Percentiles rank a stretch among this genome's conserved stretches.
These are phyloP conservation scores for Gracilaria domingensis DNA, from an alignment of 23 red algal genomes.

Conservation along the genomic window DNA sequence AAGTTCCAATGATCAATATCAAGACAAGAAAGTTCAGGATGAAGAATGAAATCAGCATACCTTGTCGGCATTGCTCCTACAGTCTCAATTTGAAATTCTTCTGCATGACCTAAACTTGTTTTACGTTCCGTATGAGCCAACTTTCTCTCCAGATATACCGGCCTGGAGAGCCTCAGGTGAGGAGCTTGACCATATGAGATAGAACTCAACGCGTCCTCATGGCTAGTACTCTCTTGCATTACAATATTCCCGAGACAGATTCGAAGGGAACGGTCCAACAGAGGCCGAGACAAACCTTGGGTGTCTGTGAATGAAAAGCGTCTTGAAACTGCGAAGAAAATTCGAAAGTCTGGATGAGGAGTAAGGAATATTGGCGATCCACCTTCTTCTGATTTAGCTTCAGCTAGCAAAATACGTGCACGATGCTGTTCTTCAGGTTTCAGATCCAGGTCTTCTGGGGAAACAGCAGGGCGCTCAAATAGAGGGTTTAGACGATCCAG, in stretches of 20 bases:
- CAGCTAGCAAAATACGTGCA: slow-evolving; percentile 42
- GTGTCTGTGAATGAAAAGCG: not conserved
- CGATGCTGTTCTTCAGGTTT: not conserved
- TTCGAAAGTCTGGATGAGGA: slow-evolving; percentile 86
- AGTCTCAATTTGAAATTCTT: not conserved
- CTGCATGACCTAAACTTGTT: too few species aligned
- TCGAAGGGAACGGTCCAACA: slow-evolving; percentile 80
- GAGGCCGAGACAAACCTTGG: slow-evolving; percentile 74
- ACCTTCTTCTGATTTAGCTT: slow-evolving; percentile 62
- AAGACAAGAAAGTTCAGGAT: not conserved
- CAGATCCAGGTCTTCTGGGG: not conserved
- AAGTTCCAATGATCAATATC: not conserved
- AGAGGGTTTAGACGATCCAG: slow-evolving; percentile 97
- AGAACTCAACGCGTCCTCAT: not conserved
- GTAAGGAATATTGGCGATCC: slow-evolving; percentile 60
- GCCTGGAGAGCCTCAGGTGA: not conserved
- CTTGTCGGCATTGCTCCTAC: not conserved
- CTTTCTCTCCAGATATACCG: not conserved
- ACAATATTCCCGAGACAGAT: slow-evolving; percentile 38
- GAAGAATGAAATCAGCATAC: not conserved
- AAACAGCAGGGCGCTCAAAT: slow-evolving; percentile 74
- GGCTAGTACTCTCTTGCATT: not conserved
- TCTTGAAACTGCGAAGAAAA: slow-evolving; percentile 75
- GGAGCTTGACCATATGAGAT: not conserved
- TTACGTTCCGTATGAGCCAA: not conserved